Base-by-base conservation (phyloP, 2,329 filamentous ascomycete genomes). In the Rhynchosporium secalis region DNA sequence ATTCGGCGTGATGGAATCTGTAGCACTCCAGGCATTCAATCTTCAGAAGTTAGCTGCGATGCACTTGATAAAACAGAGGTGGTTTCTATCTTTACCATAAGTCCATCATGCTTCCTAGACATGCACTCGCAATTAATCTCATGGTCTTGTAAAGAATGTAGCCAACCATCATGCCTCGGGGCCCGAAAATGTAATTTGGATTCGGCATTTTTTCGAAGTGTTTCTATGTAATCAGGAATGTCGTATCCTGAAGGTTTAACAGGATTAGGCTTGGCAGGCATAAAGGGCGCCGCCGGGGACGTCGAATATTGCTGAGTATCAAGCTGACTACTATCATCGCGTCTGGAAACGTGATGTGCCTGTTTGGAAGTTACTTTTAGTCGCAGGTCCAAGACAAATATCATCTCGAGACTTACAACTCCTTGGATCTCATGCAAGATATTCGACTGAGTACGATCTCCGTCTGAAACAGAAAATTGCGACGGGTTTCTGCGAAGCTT, bases 221-320 rank as follows among this genome's bases (percentile, higher is more conserved):
- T 47, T 51, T 43, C 36, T 43, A 15, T 33, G 9, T 59, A 59
- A 15, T 33, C 46, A 9, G 57, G 57, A 52, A 52, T 52, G n/a
- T 7, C 38, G 20, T 26, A 9, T 29, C 40, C 20, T 40, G 12
- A 12, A 13, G n/a, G 12, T 20, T 33, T 4, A 28, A 8, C n/a
- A 3, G 8, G 29, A 20, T 26, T 15, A 5, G 5, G 15, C 38
- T 13, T 48, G 57, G 26, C 40, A 12, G 46, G 33, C 7, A 20
- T 20, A 20, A 5, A 31, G 46, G 46, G 10, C 28, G 26, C 20
- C 45, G 45, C 33, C 15, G 56, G 56, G 1, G 43, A n/a, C 9
- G 45, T 41, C 7, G 20, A 20, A 13, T 58, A 58, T 41, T 29
- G 57, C 29, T 59, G 57, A 15, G 57, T 59, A 36, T 59, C 57